Base-by-base conservation (phyloP, 768 basidiomycete genomes). In the Pleurotus pulmonarius region DNA sequence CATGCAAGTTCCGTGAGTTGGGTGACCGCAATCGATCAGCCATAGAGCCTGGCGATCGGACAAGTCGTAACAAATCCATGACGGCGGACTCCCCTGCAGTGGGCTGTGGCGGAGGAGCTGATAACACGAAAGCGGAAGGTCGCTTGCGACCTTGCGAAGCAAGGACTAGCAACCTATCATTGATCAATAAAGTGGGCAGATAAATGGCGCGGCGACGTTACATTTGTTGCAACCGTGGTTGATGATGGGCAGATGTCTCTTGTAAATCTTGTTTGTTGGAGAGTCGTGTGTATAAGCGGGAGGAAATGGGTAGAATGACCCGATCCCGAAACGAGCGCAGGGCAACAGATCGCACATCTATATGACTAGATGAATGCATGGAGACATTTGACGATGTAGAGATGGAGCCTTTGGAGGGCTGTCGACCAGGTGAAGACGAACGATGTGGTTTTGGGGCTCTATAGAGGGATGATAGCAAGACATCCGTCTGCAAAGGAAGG, bases 171-270 rank as follows among this genome's bases (percentile, higher is more conserved):
- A 90, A 73, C 87, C 87, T 90, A 59, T 20, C 15, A 38, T 16
- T 16, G 12, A 37, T 26, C 62, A 51, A 48, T 15, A 49, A 26
- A 51, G 20, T 15, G n/a, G 24, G 46, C 8, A 25, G 22, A 18
- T 48, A 13, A 29, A 34, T 6, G 7, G 16, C 12, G 15, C 7
- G n/a, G 18, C 29, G 43, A 12, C 63, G 82, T 48, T 63, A 89
- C 91, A 93, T 92, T 69, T 93, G 91, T 60, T 91, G 90, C 18
- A 93, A 68, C 20, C 88, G 80, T 15, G 90, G 87, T 55, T 82
- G 81, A 56, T 85, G 81, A 58, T 84, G 82, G 1, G 79, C 76
- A 11, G 77, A 69, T 2, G 77, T 75, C 53, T 86, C 83, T 34
- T 81, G 72, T 41, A 82, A 73, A 46, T 87, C 87, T 57, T 86